Evolutionary conservation across 2,329 filamentous ascomycete species (phyloP), one percentile per base, ranked within the genome.

Genomic region (Trichophyton schoenleinii): DNA sequence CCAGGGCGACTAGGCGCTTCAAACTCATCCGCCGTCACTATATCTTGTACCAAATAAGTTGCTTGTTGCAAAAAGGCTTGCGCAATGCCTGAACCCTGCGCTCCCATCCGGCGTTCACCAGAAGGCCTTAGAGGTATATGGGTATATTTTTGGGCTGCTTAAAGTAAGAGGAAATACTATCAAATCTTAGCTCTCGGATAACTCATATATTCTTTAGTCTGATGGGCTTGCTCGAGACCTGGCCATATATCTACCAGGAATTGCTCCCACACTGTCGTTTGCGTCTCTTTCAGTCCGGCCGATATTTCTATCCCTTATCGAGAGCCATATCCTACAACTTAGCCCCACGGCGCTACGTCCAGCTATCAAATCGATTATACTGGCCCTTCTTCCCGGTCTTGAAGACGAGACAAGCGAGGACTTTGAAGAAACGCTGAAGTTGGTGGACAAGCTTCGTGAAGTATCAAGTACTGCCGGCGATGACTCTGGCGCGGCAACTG

Each of bases 321-420:
- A 97, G 73, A 84, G 81, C 5, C 83, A 95, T 71, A 84, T 99
- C 60, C 77, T 96, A 28, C 80, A 81, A 53, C 73, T 96, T 38
- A 82, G 91, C 65, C 79, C 86, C 36, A 79, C 80, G 62, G 82
- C 87, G 5, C 79, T 99, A 53, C 84, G 92, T 15, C 91, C 94
- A 2, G 91, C 92, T 0, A 81, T 97, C 75, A 96, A 96, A 73
- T 88, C 91, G 6, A 83, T 97, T 13, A 86, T 97, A 63, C 78
- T 99, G 20, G 87, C 89, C n/a, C 78, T 99, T 34, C 78, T 99
- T 2, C 94, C 94, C 0, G 94, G 91, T 0, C 76, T 99, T 2
- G 94, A 99, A 73, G 94, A 99, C 66, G 94, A 97, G 72, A 95
- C 90, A 7, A 95, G 91, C 66, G 94, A 99, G 71, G 95, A 99